A percentile compares a stretch with the other conserved stretches of the same genome.
Conservation (phyloP, 495 filamentous ascomycete species). For the Neohortaea acidophila region DNA sequence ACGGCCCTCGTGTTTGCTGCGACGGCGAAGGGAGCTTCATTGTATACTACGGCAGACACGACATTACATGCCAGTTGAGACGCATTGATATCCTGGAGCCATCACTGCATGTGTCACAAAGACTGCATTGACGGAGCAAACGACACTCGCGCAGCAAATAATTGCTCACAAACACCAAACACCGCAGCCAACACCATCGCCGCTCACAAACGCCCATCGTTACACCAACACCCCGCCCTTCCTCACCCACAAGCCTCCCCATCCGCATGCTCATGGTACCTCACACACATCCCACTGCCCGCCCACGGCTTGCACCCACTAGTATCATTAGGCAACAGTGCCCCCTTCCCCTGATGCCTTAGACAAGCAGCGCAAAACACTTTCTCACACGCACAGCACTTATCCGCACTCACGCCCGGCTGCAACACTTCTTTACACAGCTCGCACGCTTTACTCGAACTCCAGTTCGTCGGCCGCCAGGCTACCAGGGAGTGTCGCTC, state of each 20-base stretch:
- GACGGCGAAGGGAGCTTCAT: no score
- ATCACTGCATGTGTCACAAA: no score
- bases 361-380: conserved; percentile 24
- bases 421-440: conserved; percentile 19
- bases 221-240: conserved; percentile 1
- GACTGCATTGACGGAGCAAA: no score
- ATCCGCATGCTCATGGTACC: conserved; percentile 30
- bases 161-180: no score
- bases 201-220: no score
- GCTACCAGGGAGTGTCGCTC: conserved; percentile 19
- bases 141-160: no score
- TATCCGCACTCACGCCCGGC: conserved; percentile 16
- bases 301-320: conserved; percentile 28
- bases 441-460: conserved; percentile 20
- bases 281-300: conserved; percentile 20
- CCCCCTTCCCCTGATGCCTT: conserved; percentile 13
- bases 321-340: conserved; percentile 12
- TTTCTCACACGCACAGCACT: conserved; percentile 21
- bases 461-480: conserved; percentile 19
- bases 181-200: no score
- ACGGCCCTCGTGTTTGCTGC: no score
- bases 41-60: no score
- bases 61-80: no score
- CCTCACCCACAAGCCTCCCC: conserved; percentile 21
- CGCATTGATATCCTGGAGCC: no score